phyloP scores from a whole-genome alignment of 1,284 basidiomycete genomes.

The Thelephora terrestris region DNA sequence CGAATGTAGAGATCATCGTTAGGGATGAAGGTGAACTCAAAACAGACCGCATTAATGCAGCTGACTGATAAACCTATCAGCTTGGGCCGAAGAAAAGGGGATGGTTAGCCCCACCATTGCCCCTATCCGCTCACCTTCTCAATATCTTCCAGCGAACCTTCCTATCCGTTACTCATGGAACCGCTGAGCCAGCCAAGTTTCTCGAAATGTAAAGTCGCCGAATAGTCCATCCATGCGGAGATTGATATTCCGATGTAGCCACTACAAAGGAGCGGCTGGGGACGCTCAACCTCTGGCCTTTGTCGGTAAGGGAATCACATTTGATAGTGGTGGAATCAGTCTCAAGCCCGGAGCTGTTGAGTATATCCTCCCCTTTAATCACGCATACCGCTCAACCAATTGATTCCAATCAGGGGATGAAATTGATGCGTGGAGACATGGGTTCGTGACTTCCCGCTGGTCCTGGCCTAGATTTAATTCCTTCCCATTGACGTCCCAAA shows the following conservation, averaged over 20 bases:
- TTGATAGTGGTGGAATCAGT: conserved; percentile 85
- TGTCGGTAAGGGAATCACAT: conserved; percentile 86
- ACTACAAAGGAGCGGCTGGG: conserved; percentile 68
- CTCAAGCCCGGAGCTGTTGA: conserved; percentile 65
- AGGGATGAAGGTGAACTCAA: conserved; percentile 57
- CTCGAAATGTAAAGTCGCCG: conserved; percentile 62
- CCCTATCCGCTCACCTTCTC: not conserved
- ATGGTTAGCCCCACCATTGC: conserved; percentile 42
- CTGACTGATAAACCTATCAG: conserved; percentile 22
- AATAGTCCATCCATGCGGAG: conserved; percentile 3
- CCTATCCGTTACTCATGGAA: conserved; percentile 81
- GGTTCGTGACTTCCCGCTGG: conserved; percentile 29
- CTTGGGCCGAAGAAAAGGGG: conserved; percentile 72
- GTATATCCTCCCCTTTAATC: no score
- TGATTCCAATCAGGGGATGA: conserved; percentile 45
- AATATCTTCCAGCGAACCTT: conserved; percentile 51
- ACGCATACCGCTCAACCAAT: conserved; percentile 19
- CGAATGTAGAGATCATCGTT: conserved; percentile 62
- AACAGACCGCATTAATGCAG: conserved; percentile 5
- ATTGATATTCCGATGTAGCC: conserved; percentile 28
- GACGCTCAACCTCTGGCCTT: conserved; percentile 60
- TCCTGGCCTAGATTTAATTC: not conserved
- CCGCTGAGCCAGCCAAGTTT: conserved; percentile 77
- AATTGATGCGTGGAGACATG: conserved; percentile 79
- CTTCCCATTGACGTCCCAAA: not conserved